Conservation (phyloP, 164 flowering plant genomes). For the Liriodendron chinense region DNA sequence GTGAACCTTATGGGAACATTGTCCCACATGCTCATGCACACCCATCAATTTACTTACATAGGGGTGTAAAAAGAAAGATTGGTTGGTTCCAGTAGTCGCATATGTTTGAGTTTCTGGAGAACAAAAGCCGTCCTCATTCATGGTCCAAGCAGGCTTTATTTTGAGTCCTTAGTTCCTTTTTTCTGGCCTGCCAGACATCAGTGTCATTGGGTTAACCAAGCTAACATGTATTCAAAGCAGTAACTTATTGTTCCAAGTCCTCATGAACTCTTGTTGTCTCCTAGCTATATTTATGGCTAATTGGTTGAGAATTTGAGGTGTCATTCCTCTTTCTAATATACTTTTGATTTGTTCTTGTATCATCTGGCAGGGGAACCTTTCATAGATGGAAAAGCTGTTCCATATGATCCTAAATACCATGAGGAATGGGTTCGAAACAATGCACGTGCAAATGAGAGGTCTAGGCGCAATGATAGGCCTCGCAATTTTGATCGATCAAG, state of each 20-base stretch:
- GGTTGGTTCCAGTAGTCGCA: too few relatives aligned
- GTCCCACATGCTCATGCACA: too few relatives aligned
- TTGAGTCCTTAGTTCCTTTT: too few relatives aligned
- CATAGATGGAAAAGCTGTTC: slow-evolving; percentile 43
- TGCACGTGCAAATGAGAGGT: slow-evolving; percentile 25
- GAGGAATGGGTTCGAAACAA: slow-evolving; percentile 37
- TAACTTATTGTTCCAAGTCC: too few relatives aligned
- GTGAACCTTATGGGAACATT: too few relatives aligned
- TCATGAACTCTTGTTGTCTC: too few relatives aligned
- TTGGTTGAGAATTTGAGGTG: too few relatives aligned
- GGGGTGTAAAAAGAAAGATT: too few relatives aligned
- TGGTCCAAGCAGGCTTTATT: not conserved
- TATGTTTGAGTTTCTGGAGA: not conserved
- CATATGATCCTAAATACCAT: slow-evolving; percentile 49
- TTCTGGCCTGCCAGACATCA: not conserved
- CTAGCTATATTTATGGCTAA: not conserved
- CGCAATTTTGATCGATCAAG: slow-evolving; percentile 28
- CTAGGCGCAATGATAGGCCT: slow-evolving; percentile 25
- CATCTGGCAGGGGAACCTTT: slow-evolving; percentile 37
- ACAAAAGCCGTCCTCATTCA: not conserved
- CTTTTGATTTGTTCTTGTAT: not conserved
- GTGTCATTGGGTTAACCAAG: too few relatives aligned
- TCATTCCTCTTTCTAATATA: not conserved
- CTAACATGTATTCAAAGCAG: too few relatives aligned
- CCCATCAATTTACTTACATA: too few relatives aligned